Base-by-base conservation (phyloP, 805 yeast genomes). In the Saturnispora ahearnii region DNA sequence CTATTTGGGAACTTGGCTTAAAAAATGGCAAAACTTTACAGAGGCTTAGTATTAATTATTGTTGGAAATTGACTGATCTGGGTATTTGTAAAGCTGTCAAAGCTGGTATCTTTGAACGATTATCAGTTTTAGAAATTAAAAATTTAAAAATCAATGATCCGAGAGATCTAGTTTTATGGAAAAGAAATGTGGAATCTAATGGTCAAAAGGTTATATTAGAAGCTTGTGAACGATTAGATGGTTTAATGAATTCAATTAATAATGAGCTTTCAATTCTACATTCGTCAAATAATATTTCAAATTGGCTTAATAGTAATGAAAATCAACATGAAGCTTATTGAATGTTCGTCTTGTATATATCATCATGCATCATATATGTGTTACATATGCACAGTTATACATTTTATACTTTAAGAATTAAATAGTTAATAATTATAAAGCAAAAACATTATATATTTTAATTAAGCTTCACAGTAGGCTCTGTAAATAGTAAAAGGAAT, bases 401-500 rank as follows among this genome's bases (percentile, higher is more conserved):
- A 29, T 22, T 21, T 32, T 29, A 29, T 24, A 26, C 6, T 11
- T n/a, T 32, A 13, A 6, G 7, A 7, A 24, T 30, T 31, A 15
- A 44, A 30, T 22, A n/a, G 31, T 44, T 11, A 45, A 34, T 29
- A 41, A 32, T 33, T 28, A 36, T 32, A 32, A 12, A 36, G 6
- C 22, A 36, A 18, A 18, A 36, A 22, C 13, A 10, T 9, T 36
- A 22, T 36, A 6, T 36, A 36, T 4, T 18, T 18, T 21, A n/a
- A 9, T 54, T 61, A 73, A 44, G 81, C 84, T 70, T 87, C 96
- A 58, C 83, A 87, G 65, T 83, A 87, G 5, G 99, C 98, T 69
- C 96, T 84, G 70, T 90, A 93, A 32, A 90, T 73, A 38, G 90
- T 85, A 63, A 91, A 82, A 32, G 65, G 67, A 26, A 46, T 48